phyloP scores from a whole-genome alignment of 2,329 filamentous ascomycete genomes.

The Fusarium duplospermum region DNA sequence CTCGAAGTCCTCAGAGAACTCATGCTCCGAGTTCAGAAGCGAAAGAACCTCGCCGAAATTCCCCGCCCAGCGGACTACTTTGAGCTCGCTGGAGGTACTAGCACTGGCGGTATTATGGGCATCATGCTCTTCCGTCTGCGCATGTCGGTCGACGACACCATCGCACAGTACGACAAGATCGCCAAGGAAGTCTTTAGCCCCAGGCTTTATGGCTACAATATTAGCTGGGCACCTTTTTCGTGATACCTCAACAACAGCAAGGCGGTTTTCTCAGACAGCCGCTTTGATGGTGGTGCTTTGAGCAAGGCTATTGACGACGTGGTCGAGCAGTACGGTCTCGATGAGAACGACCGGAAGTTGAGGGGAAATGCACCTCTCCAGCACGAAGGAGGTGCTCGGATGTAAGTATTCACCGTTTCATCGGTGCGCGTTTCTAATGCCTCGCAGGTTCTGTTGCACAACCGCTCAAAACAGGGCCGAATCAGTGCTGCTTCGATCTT shows the following conservation, averaged over 20 bases:
- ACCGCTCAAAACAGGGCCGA: conserved; percentile 34
- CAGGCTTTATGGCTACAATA: conserved; percentile 19
- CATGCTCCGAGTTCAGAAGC: conserved; percentile 5
- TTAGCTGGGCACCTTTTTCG: conserved; percentile 12
- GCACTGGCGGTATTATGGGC: conserved; percentile 33
- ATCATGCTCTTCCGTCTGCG: conserved; percentile 37
- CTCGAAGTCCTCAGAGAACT: conserved; percentile 4
- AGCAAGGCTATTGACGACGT: conserved; percentile 27
- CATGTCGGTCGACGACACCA: conserved; percentile 31
- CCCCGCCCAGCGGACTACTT: conserved; percentile 24
- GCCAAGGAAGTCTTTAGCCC: conserved; percentile 33
- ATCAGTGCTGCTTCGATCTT: conserved; percentile 25
- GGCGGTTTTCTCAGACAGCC: conserved; percentile 18
- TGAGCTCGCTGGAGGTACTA: conserved; percentile 31
- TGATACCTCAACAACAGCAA: conserved; percentile 26
- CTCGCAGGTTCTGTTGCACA: conserved; percentile 13
- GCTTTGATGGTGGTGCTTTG: conserved; percentile 27
- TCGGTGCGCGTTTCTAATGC: background rate
- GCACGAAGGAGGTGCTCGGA: conserved; percentile 6
- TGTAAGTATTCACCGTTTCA: conserved; percentile 2
- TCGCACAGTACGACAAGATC: conserved; percentile 32
- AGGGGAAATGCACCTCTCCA: conserved; percentile 28
- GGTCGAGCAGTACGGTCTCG: conserved; percentile 24
- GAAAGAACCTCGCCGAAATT: background rate
- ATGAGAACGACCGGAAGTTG: conserved; percentile 26